Base-by-base conservation (phyloP, 495 filamentous ascomycete species). In the Penicillium cosmopolitanum region DNA sequence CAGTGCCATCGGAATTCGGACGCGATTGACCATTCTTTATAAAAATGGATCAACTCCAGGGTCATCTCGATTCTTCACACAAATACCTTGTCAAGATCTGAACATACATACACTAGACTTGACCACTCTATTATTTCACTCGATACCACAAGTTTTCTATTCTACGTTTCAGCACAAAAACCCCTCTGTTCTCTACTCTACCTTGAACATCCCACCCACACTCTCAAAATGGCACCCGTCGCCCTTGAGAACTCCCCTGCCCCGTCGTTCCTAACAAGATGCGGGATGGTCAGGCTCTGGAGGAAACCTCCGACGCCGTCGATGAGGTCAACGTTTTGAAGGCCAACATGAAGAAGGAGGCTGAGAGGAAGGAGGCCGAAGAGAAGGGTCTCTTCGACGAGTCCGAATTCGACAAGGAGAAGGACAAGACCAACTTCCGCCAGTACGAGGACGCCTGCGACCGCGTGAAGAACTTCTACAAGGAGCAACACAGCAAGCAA, bases 251-350 rank as follows among this genome's bases (percentile, higher is more conserved):
- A 69, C 16, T 60, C 57, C 35, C 62, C 66, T 13, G 54, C 58
- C 44, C 66, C 36, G 58, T 63, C 53, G 66, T 71, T 57, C 19
- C 46, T n/a, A 70, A 72, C 63, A 73, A 71, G 53, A 68, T 65
- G 53, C 80, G 85, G 28, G 82, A 89, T 66, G 90, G 90, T 23
- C 82, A 85, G 7, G 84, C 83, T n/a, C 84, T 96, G n/a, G 91
- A 95, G 69, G 82, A 83, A 31, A 84, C 86, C 34, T 94, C 91
- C 3, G 91, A 95, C 73, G 80, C 83, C 68, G 87, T 96, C 66
- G 90, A 96, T 77, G 78, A 81, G 2, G 85, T 95, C 77, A 96
- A 96, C 77, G 77, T 91, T 38, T 78, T 94, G 61, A 92, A 90
- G 63, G 83, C 75, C 33, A 74, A 73, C 57, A 69, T 81, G 65